Conservation (phyloP, 208 protist species). For the Acanthamoeba royreba region DNA sequence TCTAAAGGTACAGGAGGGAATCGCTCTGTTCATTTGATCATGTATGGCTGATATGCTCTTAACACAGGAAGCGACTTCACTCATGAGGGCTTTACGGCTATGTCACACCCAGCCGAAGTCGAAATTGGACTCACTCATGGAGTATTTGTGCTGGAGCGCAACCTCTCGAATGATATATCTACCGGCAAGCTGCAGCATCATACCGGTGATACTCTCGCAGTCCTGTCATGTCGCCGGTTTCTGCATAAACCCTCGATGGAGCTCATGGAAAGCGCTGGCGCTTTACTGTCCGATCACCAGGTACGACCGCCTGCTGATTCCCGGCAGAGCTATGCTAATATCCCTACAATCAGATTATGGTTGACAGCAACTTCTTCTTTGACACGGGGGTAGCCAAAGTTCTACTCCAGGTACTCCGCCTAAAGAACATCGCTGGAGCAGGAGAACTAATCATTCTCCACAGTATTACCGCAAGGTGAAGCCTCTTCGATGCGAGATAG, state of each 20-base stretch:
- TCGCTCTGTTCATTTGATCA: too few relatives aligned
- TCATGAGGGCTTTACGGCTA: slow-evolving; percentile 42
- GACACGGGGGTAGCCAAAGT: background rate
- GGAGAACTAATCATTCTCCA: too few relatives aligned
- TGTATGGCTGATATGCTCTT: too few relatives aligned
- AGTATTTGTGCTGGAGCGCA: slow-evolving; percentile 56
- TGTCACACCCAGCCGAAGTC: slow-evolving; percentile 54
- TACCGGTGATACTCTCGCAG: too few relatives aligned
- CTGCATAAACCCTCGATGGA: slow-evolving; percentile 62
- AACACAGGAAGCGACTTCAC: background rate
- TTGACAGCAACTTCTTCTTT: slow-evolving; percentile 64
- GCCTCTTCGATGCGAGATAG: slow-evolving; percentile 51
- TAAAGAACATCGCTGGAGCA: background rate
- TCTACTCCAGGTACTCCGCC: slow-evolving; percentile 9
- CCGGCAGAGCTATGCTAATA: too few relatives aligned
- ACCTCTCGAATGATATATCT: background rate
- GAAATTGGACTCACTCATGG: slow-evolving; percentile 58
- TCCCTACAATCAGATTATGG: slow-evolving; percentile 51
- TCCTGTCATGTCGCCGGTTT: slow-evolving; percentile 20
- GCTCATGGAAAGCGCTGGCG: slow-evolving; percentile 42
- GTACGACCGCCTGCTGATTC: background rate
- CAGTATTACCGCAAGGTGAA: slow-evolving; percentile 32
- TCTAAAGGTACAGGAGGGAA: background rate
- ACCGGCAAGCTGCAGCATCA: too few relatives aligned
- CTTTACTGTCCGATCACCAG: slow-evolving; percentile 32